These are phyloP conservation scores for Paulownia fortunei DNA, from an alignment of 257 asterid genomes.

Conservation along the genomic window DNA sequence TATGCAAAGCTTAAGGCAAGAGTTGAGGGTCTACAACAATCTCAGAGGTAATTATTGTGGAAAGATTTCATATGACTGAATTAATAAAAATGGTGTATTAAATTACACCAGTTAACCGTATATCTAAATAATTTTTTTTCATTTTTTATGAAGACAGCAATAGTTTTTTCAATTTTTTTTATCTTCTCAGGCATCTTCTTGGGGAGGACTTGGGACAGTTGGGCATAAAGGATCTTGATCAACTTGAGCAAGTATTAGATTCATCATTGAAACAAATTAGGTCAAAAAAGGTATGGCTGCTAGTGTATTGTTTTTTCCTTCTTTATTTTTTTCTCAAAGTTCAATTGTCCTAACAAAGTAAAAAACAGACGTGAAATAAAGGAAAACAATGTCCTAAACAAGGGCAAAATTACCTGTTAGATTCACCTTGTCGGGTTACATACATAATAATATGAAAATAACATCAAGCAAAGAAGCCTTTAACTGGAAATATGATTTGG, in stretches of 20 bases:
- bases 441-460: no score
- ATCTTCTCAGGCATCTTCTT: slow-evolving; percentile 52
- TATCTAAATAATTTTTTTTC: background rate
- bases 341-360: background rate
- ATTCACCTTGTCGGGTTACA: no score
- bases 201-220: slow-evolving; percentile 70
- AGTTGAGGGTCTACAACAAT: slow-evolving; percentile 63
- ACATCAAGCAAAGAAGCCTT: no score
- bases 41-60: slow-evolving; percentile 59
- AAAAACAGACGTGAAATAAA: no score
- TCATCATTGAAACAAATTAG: slow-evolving; percentile 58
- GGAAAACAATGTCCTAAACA: no score
- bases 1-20: slow-evolving; percentile 65
- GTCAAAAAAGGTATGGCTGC: slow-evolving; percentile 47
- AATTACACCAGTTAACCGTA: background rate
- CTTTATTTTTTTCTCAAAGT: background rate
- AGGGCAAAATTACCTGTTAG: no score
- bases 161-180: background rate
- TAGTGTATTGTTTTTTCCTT: background rate
- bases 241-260: slow-evolving; percentile 65
- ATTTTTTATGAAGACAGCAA: background rate
- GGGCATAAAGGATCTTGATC: slow-evolving; percentile 56
- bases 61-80: background rate
- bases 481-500: no score
- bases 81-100: background rate